Evolutionary conservation across 495 filamentous ascomycete genomes (phyloP).

Genomic region (Penicillium lagena): DNA sequence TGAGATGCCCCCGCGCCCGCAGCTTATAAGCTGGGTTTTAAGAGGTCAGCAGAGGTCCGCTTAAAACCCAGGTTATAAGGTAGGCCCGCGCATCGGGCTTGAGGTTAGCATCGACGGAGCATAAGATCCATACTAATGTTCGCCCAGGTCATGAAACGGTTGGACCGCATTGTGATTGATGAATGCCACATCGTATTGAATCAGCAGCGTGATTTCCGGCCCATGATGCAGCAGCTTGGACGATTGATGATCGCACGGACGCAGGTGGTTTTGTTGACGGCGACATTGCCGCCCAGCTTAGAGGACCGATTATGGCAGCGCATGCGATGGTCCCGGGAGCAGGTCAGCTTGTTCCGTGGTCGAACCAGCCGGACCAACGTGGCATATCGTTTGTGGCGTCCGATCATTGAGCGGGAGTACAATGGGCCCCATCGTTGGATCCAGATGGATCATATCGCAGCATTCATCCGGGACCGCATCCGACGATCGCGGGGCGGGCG

Average conservation of each 20-base stretch:
- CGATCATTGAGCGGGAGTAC: background rate
- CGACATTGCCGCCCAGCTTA: slow-evolving; percentile 8
- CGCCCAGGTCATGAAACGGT: background rate
- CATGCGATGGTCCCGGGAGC: background rate
- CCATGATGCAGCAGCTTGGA: slow-evolving; percentile 6
- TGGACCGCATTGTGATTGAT: slow-evolving; percentile 16
- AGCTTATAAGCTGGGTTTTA: too few relatives aligned
- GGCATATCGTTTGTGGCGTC: background rate
- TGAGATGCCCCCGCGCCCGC: too few relatives aligned
- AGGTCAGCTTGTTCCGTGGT: background rate
- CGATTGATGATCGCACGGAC: slow-evolving; percentile 2
- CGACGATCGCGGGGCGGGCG: background rate
- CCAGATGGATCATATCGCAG: background rate
- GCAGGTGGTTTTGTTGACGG: slow-evolving; percentile 18
- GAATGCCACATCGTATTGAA: slow-evolving; percentile 17
- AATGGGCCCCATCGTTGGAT: background rate
- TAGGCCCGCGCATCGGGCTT: too few relatives aligned
- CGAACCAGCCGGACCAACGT: background rate
- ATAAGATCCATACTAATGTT: too few relatives aligned
- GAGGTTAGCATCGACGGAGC: too few relatives aligned
- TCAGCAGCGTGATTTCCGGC: slow-evolving; percentile 3
- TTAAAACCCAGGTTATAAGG: too few relatives aligned
- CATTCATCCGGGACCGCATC: background rate
- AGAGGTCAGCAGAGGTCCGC: too few relatives aligned
- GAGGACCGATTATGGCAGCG: slow-evolving; percentile 2